Evolutionary conservation across 1,284 basidiomycete species (phyloP), one percentile per base, ranked within the genome.

Genomic region (Leccinum griseonigrum): DNA sequence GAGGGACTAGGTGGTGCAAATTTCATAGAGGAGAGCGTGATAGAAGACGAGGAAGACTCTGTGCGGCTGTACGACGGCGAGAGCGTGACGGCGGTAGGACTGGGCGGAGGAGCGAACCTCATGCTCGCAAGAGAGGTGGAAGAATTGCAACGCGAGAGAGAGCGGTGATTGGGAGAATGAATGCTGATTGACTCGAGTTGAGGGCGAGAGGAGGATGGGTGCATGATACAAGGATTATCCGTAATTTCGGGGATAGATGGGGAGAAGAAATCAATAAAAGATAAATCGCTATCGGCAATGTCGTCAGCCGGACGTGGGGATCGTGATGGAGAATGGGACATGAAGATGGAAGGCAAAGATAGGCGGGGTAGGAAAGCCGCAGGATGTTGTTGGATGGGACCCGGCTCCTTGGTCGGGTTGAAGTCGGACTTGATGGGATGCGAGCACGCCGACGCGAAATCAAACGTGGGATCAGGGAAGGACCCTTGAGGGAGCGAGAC

Each of bases 261-360:
- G 0, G 84, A 82, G 54, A 76, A 71, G 56, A 86, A 72, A 71
- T 87, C 85, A 53, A 87, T 85, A 70, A 86, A 87, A 26, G 85
- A 87, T 63, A 80, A 74, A 67, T 78, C 70, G 28, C 63, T 55
- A 58, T 54, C 43, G 40, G 65, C 13, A 36, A 54, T 54, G n/a
- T 51, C 51, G 51, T 66, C 60, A 26, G 18, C 43, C 28, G 66
- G 22, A 28, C 13, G 63, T 46, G 64, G 59, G 38, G 67, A 46
- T 62, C 60, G 59, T 65, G 64, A 31, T 34, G 63, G 56, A 7
- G 65, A 18, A 38, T 34, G 59, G 60, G 71, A 40, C 69, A 72
- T 71, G 70, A 67, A 67, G 68, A 68, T 67, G 67, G 69, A 67
- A 71, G 74, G 71, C 11, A 73, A 67, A 58, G 73, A 75, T 46